Evolutionary conservation across 345 rosid species (phyloP).

Genomic region (Rhizophora apiculata): DNA sequence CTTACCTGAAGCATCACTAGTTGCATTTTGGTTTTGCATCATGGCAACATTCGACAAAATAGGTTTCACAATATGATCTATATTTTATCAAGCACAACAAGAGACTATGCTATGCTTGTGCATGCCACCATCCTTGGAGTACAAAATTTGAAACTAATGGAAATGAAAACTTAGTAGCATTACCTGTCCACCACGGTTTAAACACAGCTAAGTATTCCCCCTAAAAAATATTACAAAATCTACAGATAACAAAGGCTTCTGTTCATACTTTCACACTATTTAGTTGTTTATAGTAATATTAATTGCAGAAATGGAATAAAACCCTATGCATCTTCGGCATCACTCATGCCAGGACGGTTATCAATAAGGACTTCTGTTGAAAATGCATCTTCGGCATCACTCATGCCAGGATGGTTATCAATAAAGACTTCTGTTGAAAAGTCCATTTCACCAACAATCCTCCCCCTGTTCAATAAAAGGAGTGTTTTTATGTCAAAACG

Average conservation of each 20-base stretch:
- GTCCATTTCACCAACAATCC: conserved; percentile 77
- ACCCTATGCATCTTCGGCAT: conserved; percentile 46
- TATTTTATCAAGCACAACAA: too few relatives aligned
- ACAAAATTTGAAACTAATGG: too few relatives aligned
- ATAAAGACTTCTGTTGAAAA: conserved; percentile 54
- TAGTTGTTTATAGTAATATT: neutral
- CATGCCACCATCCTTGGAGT: too few relatives aligned
- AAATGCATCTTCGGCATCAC: conserved; percentile 55
- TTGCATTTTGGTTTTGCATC: too few relatives aligned
- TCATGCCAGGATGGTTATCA: conserved; percentile 53
- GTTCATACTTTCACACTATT: neutral
- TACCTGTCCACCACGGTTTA: neutral
- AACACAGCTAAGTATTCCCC: neutral
- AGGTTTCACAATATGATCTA: too few relatives aligned
- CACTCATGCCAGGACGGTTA: conserved; percentile 51
- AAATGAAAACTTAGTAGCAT: too few relatives aligned
- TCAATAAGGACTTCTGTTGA: conserved; percentile 58
- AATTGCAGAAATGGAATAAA: neutral
- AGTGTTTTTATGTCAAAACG: neutral
- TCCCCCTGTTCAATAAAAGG: conserved; percentile 39
- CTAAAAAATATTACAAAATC: neutral
- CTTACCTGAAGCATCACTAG: too few relatives aligned
- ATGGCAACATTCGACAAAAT: too few relatives aligned
- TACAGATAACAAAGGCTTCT: neutral
- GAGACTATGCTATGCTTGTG: too few relatives aligned